Conservation (phyloP, 2,329 filamentous ascomycete genomes). For the Didymosphaeria variabile region DNA sequence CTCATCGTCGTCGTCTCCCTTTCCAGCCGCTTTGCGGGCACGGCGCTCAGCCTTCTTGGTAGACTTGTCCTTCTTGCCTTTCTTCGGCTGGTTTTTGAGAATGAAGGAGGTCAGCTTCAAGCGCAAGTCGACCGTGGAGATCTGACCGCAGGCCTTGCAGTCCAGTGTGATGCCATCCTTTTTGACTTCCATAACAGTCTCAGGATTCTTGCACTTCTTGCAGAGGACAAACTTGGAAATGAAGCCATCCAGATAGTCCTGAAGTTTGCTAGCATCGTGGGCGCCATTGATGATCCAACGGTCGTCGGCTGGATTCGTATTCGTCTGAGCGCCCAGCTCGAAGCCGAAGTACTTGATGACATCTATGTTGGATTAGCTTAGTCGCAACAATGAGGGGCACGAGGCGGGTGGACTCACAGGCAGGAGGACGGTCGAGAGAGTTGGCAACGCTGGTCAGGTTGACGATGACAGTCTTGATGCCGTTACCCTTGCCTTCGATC, state of each 20-base stretch:
- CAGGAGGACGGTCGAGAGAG: constrained; percentile 88
- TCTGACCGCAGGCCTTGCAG: constrained; percentile 98
- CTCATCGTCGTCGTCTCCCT: constrained; percentile 66
- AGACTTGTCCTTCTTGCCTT: constrained; percentile 95
- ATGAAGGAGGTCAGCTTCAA: constrained; percentile 98
- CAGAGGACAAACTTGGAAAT: constrained; percentile 99
- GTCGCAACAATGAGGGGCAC: neutral
- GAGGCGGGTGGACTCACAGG: constrained; percentile 59
- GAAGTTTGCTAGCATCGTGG: constrained; percentile 92
- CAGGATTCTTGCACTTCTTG: constrained; percentile 99
- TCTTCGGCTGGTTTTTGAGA: constrained; percentile 93
- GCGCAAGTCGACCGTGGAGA: constrained; percentile 87
- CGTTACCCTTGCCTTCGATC: constrained; percentile 99
- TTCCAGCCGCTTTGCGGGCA: constrained; percentile 76
- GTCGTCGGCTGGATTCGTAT: constrained; percentile 95
- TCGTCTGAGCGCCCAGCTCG: constrained; percentile 97
- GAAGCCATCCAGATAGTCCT: constrained; percentile 98
- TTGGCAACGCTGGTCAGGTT: constrained; percentile 94
- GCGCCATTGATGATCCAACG: constrained; percentile 99
- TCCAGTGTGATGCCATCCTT: constrained; percentile 91
- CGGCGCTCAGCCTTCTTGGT: constrained; percentile 88
- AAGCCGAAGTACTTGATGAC: constrained; percentile 99
- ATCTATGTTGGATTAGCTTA: constrained; percentile 54
- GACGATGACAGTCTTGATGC: constrained; percentile 98
- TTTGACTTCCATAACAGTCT: constrained; percentile 96